Evolutionary conservation across 2,329 filamentous ascomycete genomes (phyloP).

Genomic region (Colletotrichum brevisporum): DNA sequence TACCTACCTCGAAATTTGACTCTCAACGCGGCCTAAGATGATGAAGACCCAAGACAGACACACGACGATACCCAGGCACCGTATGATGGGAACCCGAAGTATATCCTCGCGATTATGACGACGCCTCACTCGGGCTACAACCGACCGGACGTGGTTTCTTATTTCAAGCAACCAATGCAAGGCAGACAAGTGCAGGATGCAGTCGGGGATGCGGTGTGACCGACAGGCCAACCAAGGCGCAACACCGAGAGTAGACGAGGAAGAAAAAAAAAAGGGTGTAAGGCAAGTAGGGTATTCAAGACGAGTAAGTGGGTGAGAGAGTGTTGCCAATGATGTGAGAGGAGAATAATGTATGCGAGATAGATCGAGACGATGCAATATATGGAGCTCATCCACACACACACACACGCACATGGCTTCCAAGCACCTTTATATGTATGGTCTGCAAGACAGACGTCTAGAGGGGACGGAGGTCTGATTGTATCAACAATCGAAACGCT

Average conservation of each 20-base stretch:
- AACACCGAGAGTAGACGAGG: too few species aligned
- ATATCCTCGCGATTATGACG: background rate
- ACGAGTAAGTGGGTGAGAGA: background rate
- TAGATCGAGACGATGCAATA: conserved; percentile 11
- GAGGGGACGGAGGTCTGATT: conserved; percentile 20
- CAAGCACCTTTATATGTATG: conserved; percentile 32
- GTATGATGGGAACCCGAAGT: background rate
- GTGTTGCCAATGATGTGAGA: background rate
- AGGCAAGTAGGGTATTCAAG: background rate
- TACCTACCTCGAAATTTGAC: background rate
- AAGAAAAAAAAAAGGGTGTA: background rate
- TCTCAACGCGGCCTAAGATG: too few species aligned
- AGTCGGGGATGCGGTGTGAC: conserved; percentile 22
- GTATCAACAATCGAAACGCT: conserved; percentile 9
- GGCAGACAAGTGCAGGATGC: conserved; percentile 22
- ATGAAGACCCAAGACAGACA: too few species aligned
- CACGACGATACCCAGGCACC: background rate
- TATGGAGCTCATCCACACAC: background rate
- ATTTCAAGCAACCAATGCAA: conserved; percentile 23
- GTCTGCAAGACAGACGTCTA: conserved; percentile 20
- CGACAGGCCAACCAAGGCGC: conserved; percentile 1
- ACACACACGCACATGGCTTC: background rate
- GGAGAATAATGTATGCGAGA: background rate
- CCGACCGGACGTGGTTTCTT: conserved; percentile 15
- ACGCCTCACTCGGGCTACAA: too few species aligned